Evolutionary conservation across 768 basidiomycete species (phyloP).

Genomic region (Boletales sp.): DNA sequence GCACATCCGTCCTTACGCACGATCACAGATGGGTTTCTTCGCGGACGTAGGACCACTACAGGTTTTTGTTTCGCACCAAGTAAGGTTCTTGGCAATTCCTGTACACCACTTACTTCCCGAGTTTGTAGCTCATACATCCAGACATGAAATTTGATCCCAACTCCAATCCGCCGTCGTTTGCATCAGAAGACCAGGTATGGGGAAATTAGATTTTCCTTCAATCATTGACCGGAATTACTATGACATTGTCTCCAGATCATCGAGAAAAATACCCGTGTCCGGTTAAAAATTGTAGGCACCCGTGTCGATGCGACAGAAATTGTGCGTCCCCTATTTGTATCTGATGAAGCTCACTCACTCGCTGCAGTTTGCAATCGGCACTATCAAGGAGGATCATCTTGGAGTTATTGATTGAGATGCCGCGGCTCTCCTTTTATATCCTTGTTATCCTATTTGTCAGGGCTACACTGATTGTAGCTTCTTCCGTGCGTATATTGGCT

Average conservation of each 20-base stretch:
- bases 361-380: slow-evolving; percentile 91
- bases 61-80: slow-evolving; percentile 96
- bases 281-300: slow-evolving; percentile 97
- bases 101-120: slow-evolving; percentile 3
- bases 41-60: slow-evolving; percentile 92
- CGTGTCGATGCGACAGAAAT: slow-evolving; percentile 98
- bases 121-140: slow-evolving; percentile 80
- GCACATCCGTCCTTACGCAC: not conserved
- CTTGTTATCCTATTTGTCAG: not conserved
- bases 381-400: slow-evolving; percentile 96
- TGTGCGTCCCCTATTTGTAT: slow-evolving; percentile 44
- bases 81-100: slow-evolving; percentile 34
- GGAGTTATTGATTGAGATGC: slow-evolving; percentile 80
- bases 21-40: slow-evolving; percentile 91
- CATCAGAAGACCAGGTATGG: slow-evolving; percentile 80
- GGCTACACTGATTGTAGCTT: slow-evolving; percentile 5
- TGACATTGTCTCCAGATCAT: slow-evolving; percentile 56
- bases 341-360: slow-evolving; percentile 1
- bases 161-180: slow-evolving; percentile 94
- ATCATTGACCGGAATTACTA: not conserved
- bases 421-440: not conserved
- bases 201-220: not conserved
- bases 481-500: not conserved
- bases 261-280: slow-evolving; percentile 87
- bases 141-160: slow-evolving; percentile 96